phyloP scores from a whole-genome alignment of 1,139 yeast genomes.

The Torulaspora pretoriensis region DNA sequence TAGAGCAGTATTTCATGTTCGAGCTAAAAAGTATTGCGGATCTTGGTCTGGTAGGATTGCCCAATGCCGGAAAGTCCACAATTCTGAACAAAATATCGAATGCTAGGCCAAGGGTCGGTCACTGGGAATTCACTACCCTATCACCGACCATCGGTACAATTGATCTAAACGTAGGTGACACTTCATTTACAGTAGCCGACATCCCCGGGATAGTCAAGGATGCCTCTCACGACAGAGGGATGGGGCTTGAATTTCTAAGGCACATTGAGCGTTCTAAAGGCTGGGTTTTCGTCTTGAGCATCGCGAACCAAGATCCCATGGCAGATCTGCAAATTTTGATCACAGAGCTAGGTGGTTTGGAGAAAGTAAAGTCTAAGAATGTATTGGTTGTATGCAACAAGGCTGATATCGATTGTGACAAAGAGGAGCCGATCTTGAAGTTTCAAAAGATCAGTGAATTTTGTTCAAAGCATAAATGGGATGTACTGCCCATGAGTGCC shows the following conservation, averaged over 20 bases:
- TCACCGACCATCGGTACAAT: slow-evolving; percentile 92
- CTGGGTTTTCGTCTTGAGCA: slow-evolving; percentile 76
- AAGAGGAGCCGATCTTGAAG: slow-evolving; percentile 40
- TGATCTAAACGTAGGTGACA: slow-evolving; percentile 57
- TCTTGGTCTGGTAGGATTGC: slow-evolving; percentile 87
- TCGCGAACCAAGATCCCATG: slow-evolving; percentile 61
- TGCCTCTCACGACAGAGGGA: slow-evolving; percentile 78
- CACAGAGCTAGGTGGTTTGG: slow-evolving; percentile 69
- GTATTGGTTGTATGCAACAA: slow-evolving; percentile 83
- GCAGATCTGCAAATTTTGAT: slow-evolving; percentile 58
- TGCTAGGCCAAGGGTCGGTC: slow-evolving; percentile 89
- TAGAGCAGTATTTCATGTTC: slow-evolving; percentile 64
- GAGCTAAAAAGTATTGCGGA: slow-evolving; percentile 89
- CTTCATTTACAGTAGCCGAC: slow-evolving; percentile 90
- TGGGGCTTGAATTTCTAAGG: slow-evolving; percentile 88
- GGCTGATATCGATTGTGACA: slow-evolving; percentile 62
- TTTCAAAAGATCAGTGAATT: slow-evolving; percentile 44
- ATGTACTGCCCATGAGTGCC: slow-evolving; percentile 82
- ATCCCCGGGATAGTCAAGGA: slow-evolving; percentile 94
- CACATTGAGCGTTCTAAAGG: slow-evolving; percentile 93
- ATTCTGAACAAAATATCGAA: slow-evolving; percentile 80
- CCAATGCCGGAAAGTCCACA: slow-evolving; percentile 95
- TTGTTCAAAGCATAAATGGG: slow-evolving; percentile 52
- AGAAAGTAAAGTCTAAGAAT: slow-evolving; percentile 43
- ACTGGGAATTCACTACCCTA: slow-evolving; percentile 94